Conservation (phyloP, 192 early-diverging fungal genomes). For the Phycomyces nitens region DNA sequence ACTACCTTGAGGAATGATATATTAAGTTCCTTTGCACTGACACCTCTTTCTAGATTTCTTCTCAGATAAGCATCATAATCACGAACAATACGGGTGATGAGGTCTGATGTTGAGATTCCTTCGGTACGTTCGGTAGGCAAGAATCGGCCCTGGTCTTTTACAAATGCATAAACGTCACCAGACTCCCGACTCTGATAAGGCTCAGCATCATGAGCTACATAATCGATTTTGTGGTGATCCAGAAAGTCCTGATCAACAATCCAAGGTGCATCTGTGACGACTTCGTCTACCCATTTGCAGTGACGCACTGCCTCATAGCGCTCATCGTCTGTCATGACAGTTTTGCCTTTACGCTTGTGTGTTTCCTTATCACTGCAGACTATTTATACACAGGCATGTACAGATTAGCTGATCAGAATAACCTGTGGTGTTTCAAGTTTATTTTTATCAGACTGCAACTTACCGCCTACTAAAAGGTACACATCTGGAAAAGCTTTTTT, state of each 20-base stretch:
- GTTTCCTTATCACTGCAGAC: slow-evolving; percentile 73
- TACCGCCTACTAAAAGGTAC: slow-evolving; percentile 65
- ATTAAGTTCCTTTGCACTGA: slow-evolving; percentile 76
- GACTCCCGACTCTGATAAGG: slow-evolving; percentile 71
- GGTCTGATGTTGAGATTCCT: slow-evolving; percentile 74
- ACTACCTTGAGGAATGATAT: slow-evolving; percentile 74
- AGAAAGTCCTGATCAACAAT: slow-evolving; percentile 70
- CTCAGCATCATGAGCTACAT: slow-evolving; percentile 79
- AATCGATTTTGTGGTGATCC: slow-evolving; percentile 74
- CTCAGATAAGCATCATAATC: slow-evolving; percentile 82
- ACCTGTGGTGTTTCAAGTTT: not conserved
- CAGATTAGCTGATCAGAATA: not conserved
- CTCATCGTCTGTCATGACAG: slow-evolving; percentile 73
- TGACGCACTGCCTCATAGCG: slow-evolving; percentile 77
- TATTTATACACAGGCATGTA: slow-evolving; percentile 3
- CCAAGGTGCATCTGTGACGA: slow-evolving; percentile 77
- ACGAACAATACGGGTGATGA: slow-evolving; percentile 81
- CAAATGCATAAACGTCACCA: slow-evolving; percentile 76
- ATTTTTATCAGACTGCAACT: not conserved
- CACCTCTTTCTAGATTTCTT: slow-evolving; percentile 79
- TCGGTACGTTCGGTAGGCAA: slow-evolving; percentile 74
- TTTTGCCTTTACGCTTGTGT: slow-evolving; percentile 77
- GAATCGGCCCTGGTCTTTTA: slow-evolving; percentile 69
- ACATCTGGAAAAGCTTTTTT: slow-evolving; percentile 75
- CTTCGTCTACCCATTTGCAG: slow-evolving; percentile 84